These are phyloP conservation scores for Teratosphaeria pseudoeucalypti DNA, from an alignment of 2,329 filamentous ascomycete genomes.

Conservation along the genomic window DNA sequence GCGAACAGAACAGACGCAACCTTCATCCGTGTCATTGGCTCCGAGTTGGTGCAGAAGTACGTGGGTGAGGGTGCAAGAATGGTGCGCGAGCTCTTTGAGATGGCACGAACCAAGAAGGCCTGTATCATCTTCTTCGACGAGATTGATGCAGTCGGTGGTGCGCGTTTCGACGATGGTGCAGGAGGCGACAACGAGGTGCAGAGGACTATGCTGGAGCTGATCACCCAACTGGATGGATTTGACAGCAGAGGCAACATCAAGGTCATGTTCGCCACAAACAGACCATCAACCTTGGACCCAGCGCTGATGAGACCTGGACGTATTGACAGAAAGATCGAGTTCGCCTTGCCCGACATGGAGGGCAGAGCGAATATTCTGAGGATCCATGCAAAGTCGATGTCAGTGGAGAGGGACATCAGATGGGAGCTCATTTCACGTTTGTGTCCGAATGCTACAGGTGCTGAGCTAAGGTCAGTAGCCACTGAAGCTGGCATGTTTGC, in stretches of 20 bases:
- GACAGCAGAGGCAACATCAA: slow-evolving; percentile 97
- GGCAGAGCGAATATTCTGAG: slow-evolving; percentile 94
- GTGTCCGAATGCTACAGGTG: slow-evolving; percentile 94
- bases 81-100: slow-evolving; percentile 97
- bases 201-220: slow-evolving; percentile 94
- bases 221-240: slow-evolving; percentile 94
- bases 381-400: slow-evolving; percentile 99
- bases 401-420: slow-evolving; percentile 93
- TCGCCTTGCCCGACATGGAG: slow-evolving; percentile 92
- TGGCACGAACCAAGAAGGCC: slow-evolving; percentile 98
- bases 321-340: slow-evolving; percentile 98
- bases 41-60: slow-evolving; percentile 96
- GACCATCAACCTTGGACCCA: slow-evolving; percentile 90
- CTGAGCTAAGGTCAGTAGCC: slow-evolving; percentile 89
- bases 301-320: slow-evolving; percentile 92
- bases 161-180: slow-evolving; percentile 91
- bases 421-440: slow-evolving; percentile 97
- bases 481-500: slow-evolving; percentile 99
- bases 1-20: slow-evolving; percentile 97
- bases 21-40: slow-evolving; percentile 97
- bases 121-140: slow-evolving; percentile 99
- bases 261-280: slow-evolving; percentile 98
- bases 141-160: slow-evolving; percentile 90
- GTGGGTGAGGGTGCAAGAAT: slow-evolving; percentile 96
- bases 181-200: slow-evolving; percentile 97